Evolutionary conservation across 768 basidiomycete species (phyloP), one percentile per base, ranked within the genome.

Genomic region (Strobilomyces confusus): DNA sequence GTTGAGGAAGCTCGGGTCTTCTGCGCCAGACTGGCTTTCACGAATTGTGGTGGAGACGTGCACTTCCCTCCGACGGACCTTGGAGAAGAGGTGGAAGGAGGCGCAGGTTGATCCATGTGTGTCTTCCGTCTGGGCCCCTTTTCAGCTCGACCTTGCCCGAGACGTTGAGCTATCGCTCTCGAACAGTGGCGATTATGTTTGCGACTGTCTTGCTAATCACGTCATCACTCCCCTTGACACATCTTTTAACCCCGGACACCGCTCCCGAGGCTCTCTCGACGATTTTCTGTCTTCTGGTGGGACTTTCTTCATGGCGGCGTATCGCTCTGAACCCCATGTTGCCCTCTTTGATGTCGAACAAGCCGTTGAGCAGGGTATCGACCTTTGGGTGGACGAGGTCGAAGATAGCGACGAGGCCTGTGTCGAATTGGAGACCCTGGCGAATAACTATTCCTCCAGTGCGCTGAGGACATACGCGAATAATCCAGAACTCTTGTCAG

Each of bases 401-500:
- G 62, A 59, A 1, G 55, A 60, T 20, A 45, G 44, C 29, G 60
- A 63, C 2, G 52, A 48, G 4, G 66, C 67, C 11, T 70, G 68
- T 30, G 44, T 51, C 9, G 54, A 56, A 1, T 56, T 77, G 30
- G 69, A 60, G 40, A 56, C 59, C 5, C 66, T 64, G 40, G 66
- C 65, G 15, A 38, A 36, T 15, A 41, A 55, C 6, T 72, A 76
- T 44, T 58, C 61, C 5, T 51, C 56, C 1, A 51, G 60, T 1
- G 70, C 76, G 1, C 29, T 44, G 23, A 29, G 19, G 1, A 48
- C 58, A 9, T 77, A 76, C 45, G 45, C 48, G 15, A 54, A 58
- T 20, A 76, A 69, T 41, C 72, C 77, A 9, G 76, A 78, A 51
- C 44, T 56, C n/a, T 42, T 58, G 5, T 72, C 70, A 14, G 68